These are phyloP conservation scores for Boletus insuetus DNA, from an alignment of 768 basidiomycete genomes.

Conservation along the genomic window DNA sequence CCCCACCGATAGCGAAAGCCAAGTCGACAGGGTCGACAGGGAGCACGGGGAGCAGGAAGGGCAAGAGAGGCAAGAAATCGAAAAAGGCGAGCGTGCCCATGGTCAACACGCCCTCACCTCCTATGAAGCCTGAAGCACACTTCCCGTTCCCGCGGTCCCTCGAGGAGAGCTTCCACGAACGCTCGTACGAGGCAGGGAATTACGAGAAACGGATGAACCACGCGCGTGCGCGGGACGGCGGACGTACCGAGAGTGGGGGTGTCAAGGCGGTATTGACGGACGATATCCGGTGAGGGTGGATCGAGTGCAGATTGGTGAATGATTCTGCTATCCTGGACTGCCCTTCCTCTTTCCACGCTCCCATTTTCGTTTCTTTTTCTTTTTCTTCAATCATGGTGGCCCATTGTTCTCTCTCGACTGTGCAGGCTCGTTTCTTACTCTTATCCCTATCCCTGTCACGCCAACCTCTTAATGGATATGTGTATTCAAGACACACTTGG, in stretches of 20 bases:
- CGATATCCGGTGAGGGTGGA: constrained; percentile 22
- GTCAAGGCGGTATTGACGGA: constrained; percentile 68
- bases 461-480: constrained; percentile 19
- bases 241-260: constrained; percentile 84
- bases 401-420: constrained; percentile 3
- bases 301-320: constrained; percentile 6
- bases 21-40: constrained; percentile 28
- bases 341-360: neutral
- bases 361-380: constrained; percentile 1
- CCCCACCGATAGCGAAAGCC: constrained; percentile 26
- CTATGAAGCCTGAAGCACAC: constrained; percentile 36
- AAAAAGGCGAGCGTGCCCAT: constrained; percentile 36
- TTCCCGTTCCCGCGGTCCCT: constrained; percentile 65
- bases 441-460: constrained; percentile 10
- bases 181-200: constrained; percentile 23
- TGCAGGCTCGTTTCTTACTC: constrained; percentile 9
- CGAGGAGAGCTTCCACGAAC: constrained; percentile 34
- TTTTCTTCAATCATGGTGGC: constrained; percentile 8
- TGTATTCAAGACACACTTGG: constrained; percentile 15
- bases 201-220: constrained; percentile 63
- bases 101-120: constrained; percentile 38
- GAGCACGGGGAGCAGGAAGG: constrained; percentile 25
- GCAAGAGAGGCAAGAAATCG: constrained; percentile 37
- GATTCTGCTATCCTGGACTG: constrained; percentile 12
- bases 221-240: constrained; percentile 72